Percentiles rank a stretch among this genome's conserved stretches.
Evolutionary conservation across 2,329 filamentous ascomycete species (phyloP).

Genomic region (Colletotrichum zoysiae): DNA sequence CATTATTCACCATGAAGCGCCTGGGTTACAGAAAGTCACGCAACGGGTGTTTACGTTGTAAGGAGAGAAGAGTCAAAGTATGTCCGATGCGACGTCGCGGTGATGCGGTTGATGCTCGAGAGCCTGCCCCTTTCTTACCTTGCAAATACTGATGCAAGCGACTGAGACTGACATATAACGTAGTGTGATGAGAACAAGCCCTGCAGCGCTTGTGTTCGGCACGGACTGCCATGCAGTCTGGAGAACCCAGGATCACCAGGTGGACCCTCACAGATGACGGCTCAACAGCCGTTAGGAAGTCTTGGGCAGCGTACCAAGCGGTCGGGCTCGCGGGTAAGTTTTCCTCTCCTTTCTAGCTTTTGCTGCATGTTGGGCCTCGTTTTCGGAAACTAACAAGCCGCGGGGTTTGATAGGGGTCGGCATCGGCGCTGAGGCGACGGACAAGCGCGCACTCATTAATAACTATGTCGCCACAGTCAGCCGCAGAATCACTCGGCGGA

Average conservation of each 20-base stretch:
- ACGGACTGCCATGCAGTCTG: slow-evolving; percentile 51
- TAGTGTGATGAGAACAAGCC: slow-evolving; percentile 56
- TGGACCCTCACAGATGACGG: slow-evolving; percentile 15
- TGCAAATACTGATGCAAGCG: background rate
- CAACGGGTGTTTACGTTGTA: slow-evolving; percentile 52
- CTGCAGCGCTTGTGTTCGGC: slow-evolving; percentile 53
- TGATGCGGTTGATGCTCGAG: background rate
- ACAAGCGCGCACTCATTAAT: slow-evolving; percentile 35
- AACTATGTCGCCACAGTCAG: slow-evolving; percentile 35
- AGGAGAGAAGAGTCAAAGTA: slow-evolving; percentile 54
- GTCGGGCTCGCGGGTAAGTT: slow-evolving; percentile 30
- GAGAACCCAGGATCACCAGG: slow-evolving; percentile 25
- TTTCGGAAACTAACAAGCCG: slow-evolving; percentile 29
- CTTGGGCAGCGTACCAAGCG: slow-evolving; percentile 23
- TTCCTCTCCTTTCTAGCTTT: background rate
- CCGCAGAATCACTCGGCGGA: slow-evolving; percentile 27
- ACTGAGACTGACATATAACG: slow-evolving; percentile 16
- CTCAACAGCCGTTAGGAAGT: slow-evolving; percentile 7
- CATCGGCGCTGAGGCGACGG: slow-evolving; percentile 22
- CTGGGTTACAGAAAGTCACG: slow-evolving; percentile 54
- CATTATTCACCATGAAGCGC: slow-evolving; percentile 44
- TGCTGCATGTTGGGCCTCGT: slow-evolving; percentile 6
- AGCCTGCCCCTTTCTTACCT: background rate
- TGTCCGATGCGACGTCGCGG: background rate
- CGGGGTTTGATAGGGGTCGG: slow-evolving; percentile 22